phyloP scores from a whole-genome alignment of 257 asterid genomes.

The Fraxinus quadrangulata region DNA sequence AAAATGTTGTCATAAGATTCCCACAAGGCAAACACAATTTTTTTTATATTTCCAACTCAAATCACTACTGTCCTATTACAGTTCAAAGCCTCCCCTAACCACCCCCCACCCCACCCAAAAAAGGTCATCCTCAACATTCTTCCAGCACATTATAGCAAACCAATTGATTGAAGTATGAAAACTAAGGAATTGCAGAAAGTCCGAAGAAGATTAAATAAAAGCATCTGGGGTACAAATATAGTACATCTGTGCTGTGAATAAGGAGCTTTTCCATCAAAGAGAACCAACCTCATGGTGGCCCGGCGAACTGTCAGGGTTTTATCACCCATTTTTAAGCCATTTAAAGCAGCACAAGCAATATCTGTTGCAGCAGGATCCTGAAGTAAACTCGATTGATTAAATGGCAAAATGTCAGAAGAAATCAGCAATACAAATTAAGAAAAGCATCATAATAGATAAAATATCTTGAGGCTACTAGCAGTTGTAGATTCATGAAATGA shows the following conservation, averaged over 20 bases:
- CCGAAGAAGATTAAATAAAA: slow-evolving; percentile 6
- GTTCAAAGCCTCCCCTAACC: background rate
- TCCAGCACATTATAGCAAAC: slow-evolving; percentile 11
- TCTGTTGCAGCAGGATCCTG: slow-evolving; percentile 64
- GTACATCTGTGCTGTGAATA: slow-evolving; percentile 1
- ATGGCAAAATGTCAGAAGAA: slow-evolving; percentile 21
- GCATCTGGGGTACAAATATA: slow-evolving; percentile 9
- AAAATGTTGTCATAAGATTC: background rate
- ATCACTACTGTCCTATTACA: background rate
- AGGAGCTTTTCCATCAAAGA: slow-evolving; percentile 19
- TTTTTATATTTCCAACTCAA: background rate
- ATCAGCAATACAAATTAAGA: slow-evolving; percentile 27
- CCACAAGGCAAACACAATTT: background rate
- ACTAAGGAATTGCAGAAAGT: background rate
- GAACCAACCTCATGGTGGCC: slow-evolving; percentile 51
- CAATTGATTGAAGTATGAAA: background rate
- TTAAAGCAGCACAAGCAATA: slow-evolving; percentile 65
- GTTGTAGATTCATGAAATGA: slow-evolving; percentile 10
- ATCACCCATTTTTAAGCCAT: slow-evolving; percentile 63
- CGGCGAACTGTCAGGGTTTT: slow-evolving; percentile 65
- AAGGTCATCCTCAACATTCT: slow-evolving; percentile 6
- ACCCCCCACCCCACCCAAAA: no score
- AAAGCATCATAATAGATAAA: slow-evolving; percentile 14
- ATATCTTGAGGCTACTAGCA: background rate
- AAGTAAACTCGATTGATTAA: slow-evolving; percentile 24